Base-by-base conservation (phyloP, 768 basidiomycete genomes). In the Boletus sensibilis region DNA sequence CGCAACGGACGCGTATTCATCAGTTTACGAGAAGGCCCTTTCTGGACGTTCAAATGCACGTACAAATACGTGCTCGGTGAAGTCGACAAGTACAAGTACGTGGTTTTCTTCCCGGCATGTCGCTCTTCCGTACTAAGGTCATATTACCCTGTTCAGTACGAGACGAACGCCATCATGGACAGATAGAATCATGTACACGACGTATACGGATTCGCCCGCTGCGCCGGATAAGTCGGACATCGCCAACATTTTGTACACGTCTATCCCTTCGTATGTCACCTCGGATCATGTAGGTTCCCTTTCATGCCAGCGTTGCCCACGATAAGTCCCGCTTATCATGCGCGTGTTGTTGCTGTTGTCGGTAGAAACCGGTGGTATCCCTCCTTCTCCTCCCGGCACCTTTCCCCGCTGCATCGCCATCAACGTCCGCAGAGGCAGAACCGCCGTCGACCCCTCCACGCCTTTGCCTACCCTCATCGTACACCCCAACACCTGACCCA, bases 91-190 rank as follows among this genome's bases (percentile, higher is more conserved):
- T 97, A 93, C 74, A 85, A 80, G 90, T 91, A 56, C 23, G 82
- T 69, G 0, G 11, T 10, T 48, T 54, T 53, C 33, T 49, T 37
- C 41, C 47, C 20, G 20, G 9, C n/a, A 27, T 27, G 45, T 46
- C 27, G 8, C 18, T 23, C n/a, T 27, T 39, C 34, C 9, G 37
- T 56, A 52, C 49, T 56, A 13, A 63, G 33, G 42, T 23, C 56
- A 13, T 52, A 27, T 47, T 44, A 21, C 27, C 23, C 11, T 44
- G 2, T 60, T 23, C 46, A 90, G 90, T 66, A 68, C 72, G 12
- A 88, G 83, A 65, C 86, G 96, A 11, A 79, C 78, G 2, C 95
- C 96, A 0, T 85, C 94, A 21, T 98, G 93, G 90, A 97, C 94
- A 29, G 96, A 98, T 72, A 82, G 96, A 43, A 82, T 98, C 42